Evolutionary conservation across 2,329 filamentous ascomycete genomes (phyloP), one percentile per base, ranked within the genome.

Genomic region (Fusarium graminum): DNA sequence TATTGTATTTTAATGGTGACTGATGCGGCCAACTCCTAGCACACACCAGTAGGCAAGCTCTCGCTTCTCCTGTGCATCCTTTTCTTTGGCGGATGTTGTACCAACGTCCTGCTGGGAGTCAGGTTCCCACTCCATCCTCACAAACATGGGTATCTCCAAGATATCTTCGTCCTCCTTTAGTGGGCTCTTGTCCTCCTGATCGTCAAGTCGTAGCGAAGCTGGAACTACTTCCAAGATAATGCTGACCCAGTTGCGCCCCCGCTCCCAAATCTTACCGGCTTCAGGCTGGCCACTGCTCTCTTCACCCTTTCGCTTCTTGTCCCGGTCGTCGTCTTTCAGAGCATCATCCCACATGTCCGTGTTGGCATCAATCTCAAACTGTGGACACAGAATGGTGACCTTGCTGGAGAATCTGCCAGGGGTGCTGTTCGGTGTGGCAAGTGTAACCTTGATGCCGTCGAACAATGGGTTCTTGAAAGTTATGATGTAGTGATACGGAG

Each of bases 21-120:
- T 86, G 73, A 98, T 95, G 72, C 89, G 89, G 11, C 95, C 95
- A 58, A 96, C 86, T 5, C 94, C 94, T 34, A 98, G 82, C 19
- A 97, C 93, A 80, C 92, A 93, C 95, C 95, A 99, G 79, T 97
- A 98, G 54, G 93, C 93, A 78, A 98, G 80, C 76, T 98, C 95
- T 74, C 91, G 87, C 81, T 89, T 94, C 79, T 94, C 92, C 76
- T 85, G 90, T 45, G 82, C 86, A 42, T 86, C 88, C 76, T 85
- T 89, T 69, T 85, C 86, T 74, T 78, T 84, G 34, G 79, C 77
- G 3, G 79, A 72, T 10, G 80, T 79, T 5, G 84, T 82, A 13
- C 87, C 90, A 10, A 88, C 87, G 60, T 92, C 87, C 53, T 89
- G 86, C 53, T 86, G 82, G 1, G 83, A 83, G 67, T 93, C 91